Percentiles rank a stretch among this genome's conserved stretches.
These are phyloP conservation scores for Blastosporella zonata DNA, from an alignment of 1,284 basidiomycete genomes.

Conservation along the genomic window DNA sequence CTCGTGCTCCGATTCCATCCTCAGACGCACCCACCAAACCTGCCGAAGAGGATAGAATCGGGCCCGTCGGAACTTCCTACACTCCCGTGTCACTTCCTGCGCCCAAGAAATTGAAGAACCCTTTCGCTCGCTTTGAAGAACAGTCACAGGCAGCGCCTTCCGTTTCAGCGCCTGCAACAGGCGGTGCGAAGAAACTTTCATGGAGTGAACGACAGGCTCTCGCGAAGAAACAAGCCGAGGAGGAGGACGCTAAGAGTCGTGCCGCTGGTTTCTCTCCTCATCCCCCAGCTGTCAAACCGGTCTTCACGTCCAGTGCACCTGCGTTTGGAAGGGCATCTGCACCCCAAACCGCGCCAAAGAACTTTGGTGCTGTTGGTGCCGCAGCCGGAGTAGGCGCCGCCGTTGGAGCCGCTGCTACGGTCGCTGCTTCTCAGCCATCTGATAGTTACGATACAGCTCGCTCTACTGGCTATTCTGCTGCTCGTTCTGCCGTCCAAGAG, in stretches of 20 bases:
- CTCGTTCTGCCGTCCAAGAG: conserved; percentile 28
- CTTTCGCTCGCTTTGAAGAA: conserved; percentile 66
- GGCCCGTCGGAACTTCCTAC: conserved; percentile 81
- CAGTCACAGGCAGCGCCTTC: conserved; percentile 27
- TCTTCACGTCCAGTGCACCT: conserved; percentile 37
- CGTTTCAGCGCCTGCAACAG: conserved; percentile 25
- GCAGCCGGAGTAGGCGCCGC: conserved; percentile 35
- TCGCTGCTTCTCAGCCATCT: conserved; percentile 25
- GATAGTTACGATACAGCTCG: conserved; percentile 22
- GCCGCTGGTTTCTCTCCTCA: conserved; percentile 49
- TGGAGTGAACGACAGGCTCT: conserved; percentile 89
- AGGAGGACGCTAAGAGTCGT: conserved; percentile 73
- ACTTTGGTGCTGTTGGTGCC: conserved; percentile 36
- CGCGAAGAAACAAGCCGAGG: conserved; percentile 80
- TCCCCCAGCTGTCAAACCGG: conserved; percentile 29
- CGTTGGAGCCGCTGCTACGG: conserved; percentile 33
- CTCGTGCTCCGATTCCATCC: conserved; percentile 38
- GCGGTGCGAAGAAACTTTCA: conserved; percentile 71
- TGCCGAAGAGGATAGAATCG: conserved; percentile 75
- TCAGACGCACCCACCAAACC: conserved; percentile 63
- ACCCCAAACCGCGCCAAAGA: conserved; percentile 30
- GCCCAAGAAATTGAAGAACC: conserved; percentile 86
- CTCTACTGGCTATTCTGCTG: conserved; percentile 23
- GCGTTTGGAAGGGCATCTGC: conserved; percentile 38
- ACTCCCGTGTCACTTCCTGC: conserved; percentile 80